Evolutionary conservation across 1,139 yeast species (phyloP), one percentile per base, ranked within the genome.

Genomic region (Hyphopichia burtonii): DNA sequence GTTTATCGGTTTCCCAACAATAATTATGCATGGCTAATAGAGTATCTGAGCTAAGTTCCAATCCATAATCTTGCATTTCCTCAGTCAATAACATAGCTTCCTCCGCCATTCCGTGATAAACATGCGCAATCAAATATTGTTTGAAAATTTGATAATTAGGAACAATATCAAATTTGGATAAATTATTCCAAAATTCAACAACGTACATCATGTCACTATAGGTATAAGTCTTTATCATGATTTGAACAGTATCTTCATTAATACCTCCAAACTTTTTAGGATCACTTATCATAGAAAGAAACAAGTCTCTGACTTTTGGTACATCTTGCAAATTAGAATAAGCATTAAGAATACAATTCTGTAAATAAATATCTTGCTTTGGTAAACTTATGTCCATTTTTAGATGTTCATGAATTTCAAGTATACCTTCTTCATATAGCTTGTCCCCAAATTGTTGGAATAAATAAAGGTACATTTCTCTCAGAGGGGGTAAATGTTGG

Each of bases 81-180:
- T 69, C 68, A 1, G 80, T 71, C 19, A 82, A 61, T 16, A 67
- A 70, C 15, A 83, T 63, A 0, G 94, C 94, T 4, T 78, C 76
- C 23, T 76, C 74, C 32, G 74, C 76, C 39, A 74, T 66, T 2
- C 86, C 91, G 55, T 82, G 82, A 52, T 84, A 84, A 46, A 88
- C 86, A 56, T 86, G 83, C 1, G 93, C 89, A 46, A 86, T 77
- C 37, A 87, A 63, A 50, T 80, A 83, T 55, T 86, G 91, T 37
- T 72, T 73, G 54, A 76, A 76, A 39, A 83, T 74, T n/a, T 71
- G 69, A 31, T 74, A 66, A 47, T 78, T 73, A 0, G 89, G 88
- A 8, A 71, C 51, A 12, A 86, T 63, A 1, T 75, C 78, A 53
- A 72, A 80, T 32, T 69, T 68, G 0, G 84, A 74, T 37, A 86